phyloP scores from a whole-genome alignment of 228 moss, liverwort and hornwort species.

The Sphagnum fallax region DNA sequence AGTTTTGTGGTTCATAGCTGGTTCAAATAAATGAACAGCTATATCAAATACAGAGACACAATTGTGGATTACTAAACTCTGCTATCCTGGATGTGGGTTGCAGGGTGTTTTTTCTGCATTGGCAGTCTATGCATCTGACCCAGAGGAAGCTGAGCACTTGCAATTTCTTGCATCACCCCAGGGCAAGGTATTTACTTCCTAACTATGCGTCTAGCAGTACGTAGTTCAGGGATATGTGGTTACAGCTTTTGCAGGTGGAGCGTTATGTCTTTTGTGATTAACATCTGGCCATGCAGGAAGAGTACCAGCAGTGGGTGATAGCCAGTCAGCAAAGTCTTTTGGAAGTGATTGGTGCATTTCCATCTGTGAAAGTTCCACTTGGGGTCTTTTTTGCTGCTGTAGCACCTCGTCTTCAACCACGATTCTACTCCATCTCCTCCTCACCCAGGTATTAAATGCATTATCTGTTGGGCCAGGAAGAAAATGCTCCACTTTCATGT shows the following conservation, averaged over 20 bases:
- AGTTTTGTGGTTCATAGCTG: too few species aligned
- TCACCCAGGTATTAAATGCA: conserved; percentile 41
- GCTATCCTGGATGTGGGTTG: background rate
- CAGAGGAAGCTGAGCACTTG: conserved; percentile 50
- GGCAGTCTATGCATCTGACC: conserved; percentile 45
- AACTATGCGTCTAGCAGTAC: too few species aligned
- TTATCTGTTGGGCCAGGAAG: too few species aligned
- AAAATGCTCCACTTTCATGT: too few species aligned
- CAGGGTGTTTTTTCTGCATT: conserved; percentile 58
- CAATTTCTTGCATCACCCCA: conserved; percentile 52
- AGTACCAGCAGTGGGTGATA: conserved; percentile 62
- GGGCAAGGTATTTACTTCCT: conserved; percentile 44
- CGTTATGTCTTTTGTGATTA: too few species aligned
- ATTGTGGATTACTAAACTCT: too few species aligned
- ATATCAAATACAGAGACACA: too few species aligned
- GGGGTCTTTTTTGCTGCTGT: conserved; percentile 90
- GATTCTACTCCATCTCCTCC: conserved; percentile 96
- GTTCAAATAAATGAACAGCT: too few species aligned
- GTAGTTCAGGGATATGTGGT: too few species aligned
- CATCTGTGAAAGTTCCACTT: conserved; percentile 59
- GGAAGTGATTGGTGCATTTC: conserved; percentile 69
- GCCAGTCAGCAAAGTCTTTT: conserved; percentile 62
- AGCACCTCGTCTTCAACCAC: conserved; percentile 60
- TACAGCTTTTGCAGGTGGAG: too few species aligned
- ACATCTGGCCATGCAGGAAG: conserved; percentile 33